Evolutionary conservation across 805 yeast genomes (phyloP), one percentile per base, ranked within the genome.

Genomic region (Myxozyma melibiosi): DNA sequence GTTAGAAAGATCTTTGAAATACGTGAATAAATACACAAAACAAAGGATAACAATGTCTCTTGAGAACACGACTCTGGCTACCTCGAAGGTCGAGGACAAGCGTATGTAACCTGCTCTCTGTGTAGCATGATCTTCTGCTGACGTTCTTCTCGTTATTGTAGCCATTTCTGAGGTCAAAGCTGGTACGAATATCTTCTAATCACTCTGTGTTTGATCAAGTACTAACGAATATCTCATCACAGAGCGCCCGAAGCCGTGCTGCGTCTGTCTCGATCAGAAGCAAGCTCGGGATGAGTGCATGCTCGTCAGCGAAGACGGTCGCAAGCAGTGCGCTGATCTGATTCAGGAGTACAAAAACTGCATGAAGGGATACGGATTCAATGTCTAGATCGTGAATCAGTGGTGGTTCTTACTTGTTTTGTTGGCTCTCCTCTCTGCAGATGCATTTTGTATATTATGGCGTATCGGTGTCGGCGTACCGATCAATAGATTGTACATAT

Each of bases 361-460:
- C 75, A 92, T 92, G 99, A 85, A 84, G 68, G 90, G 96, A 18
- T 92, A 74, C 71, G 99, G 99, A 0, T 92, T 92, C 73, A 81
- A 79, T 43, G 71, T 77, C 46, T 76, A 71, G 61, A 24, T 18
- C 6, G 25, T 5, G 27, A 13, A 9, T n/a, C 7, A 30, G n/a
- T n/a, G n/a, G n/a, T 28, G 9, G 11, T 39, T 13, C 14, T 13
- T 11, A 13, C 25, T 39, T 20, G 14, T 33, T 11, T 33, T 33
- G n/a, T n/a, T n/a, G n/a, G n/a, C n/a, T n/a, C n/a, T n/a, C n/a
- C n/a, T n/a, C n/a, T n/a, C n/a, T n/a, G n/a, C n/a, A n/a, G n/a
- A n/a, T n/a, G n/a, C n/a, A n/a, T n/a, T n/a, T n/a, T n/a, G n/a
- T n/a, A n/a, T n/a, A n/a, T n/a, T n/a, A n/a, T n/a, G n/a, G n/a